Evolutionary conservation across 768 basidiomycete genomes (phyloP).

Genomic region (Harrya chromipes): DNA sequence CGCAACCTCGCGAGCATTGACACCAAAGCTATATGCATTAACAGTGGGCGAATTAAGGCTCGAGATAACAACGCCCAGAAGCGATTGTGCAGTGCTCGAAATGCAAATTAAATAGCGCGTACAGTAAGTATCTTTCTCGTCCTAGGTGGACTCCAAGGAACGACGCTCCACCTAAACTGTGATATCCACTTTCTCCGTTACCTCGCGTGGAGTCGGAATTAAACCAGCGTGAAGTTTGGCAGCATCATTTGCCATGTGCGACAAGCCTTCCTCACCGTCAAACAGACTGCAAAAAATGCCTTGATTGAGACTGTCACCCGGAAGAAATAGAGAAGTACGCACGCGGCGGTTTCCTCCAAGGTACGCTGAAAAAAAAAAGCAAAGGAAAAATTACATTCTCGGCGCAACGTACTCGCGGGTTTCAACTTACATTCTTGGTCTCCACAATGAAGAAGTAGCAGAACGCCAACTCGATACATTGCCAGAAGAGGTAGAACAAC

Average conservation of each 20-base stretch:
- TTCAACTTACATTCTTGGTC: conserved; percentile 33
- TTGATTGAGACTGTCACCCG: neutral
- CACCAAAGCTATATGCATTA: no score
- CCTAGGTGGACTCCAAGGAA: no score
- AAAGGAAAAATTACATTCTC: neutral
- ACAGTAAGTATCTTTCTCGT: no score
- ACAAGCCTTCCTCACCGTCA: no score
- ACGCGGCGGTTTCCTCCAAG: no score
- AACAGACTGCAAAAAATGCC: no score
- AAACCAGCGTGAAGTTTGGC: neutral
- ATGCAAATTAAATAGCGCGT: no score
- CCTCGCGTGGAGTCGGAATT: neutral
- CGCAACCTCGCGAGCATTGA: no score
- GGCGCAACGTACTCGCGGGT: neutral
- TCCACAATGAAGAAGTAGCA: conserved; percentile 37
- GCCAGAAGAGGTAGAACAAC: conserved; percentile 39
- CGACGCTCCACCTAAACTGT: no score
- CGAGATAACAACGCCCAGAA: no score
- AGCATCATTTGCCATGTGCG: neutral
- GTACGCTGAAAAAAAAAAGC: conserved; percentile 7
- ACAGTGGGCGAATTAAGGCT: no score
- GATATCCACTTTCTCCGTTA: conserved; percentile 2
- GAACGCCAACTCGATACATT: conserved; percentile 39
- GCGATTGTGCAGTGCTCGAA: no score
- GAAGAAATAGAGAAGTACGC: neutral